A percentile compares a stretch with the other conserved stretches of the same genome.
These are phyloP conservation scores for Hirsutella minnesotensis DNA, from an alignment of 2,329 filamentous ascomycete genomes.

Conservation along the genomic window DNA sequence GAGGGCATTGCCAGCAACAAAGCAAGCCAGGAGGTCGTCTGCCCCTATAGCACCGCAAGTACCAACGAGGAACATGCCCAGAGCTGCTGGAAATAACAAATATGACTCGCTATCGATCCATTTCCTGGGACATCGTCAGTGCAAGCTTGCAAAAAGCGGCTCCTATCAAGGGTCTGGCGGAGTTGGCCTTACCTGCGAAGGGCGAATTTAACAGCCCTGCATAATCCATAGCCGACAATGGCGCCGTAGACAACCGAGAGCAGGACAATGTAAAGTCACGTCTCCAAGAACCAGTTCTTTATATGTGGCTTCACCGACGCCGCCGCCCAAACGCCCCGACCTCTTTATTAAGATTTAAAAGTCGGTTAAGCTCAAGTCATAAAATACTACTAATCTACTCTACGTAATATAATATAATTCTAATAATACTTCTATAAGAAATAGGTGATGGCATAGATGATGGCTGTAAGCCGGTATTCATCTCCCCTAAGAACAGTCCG, in stretches of 20 bases:
- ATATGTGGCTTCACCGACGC: constrained; percentile 38
- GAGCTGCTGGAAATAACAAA: constrained; percentile 36
- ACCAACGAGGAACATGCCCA: constrained; percentile 45
- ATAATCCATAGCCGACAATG: constrained; percentile 34
- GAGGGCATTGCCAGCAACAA: constrained; percentile 44
- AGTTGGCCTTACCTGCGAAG: constrained; percentile 18
- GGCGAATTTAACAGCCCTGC: constrained; percentile 32
- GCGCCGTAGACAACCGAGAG: constrained; percentile 40
- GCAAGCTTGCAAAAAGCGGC: too few relatives aligned
- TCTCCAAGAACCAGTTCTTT: constrained; percentile 47
- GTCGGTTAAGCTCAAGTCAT: too few relatives aligned
- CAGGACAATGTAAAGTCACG: constrained; percentile 46
- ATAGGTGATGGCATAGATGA: too few relatives aligned
- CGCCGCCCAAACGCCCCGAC: constrained; percentile 40
- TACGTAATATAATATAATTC: too few relatives aligned
- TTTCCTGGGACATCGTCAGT: constrained; percentile 17
- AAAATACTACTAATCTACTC: too few relatives aligned
- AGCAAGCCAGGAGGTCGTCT: constrained; percentile 49
- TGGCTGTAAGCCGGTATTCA: too few relatives aligned
- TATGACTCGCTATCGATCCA: constrained; percentile 47
- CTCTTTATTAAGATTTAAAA: constrained; percentile 15
- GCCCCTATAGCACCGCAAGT: constrained; percentile 45
- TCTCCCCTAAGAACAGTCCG: too few relatives aligned
- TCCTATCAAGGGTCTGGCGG: too few relatives aligned
- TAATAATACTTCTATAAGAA: too few relatives aligned